Percentiles rank a stretch among this genome's conserved stretches.
These are phyloP conservation scores for Coniferiporia sulphurascens DNA, from an alignment of 1,284 basidiomycete genomes.

Conservation along the genomic window DNA sequence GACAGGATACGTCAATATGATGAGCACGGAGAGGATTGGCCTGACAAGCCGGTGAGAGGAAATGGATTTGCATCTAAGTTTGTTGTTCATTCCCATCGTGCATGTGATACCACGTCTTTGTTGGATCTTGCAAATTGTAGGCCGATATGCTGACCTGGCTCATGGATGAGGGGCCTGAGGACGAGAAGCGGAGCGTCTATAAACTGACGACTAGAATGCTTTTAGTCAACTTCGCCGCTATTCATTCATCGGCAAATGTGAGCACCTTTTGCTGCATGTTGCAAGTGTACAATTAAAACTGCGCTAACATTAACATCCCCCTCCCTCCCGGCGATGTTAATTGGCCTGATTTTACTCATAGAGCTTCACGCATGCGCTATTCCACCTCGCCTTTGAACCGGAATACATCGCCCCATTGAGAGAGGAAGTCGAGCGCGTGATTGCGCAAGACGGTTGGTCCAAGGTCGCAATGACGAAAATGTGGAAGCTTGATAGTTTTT, in stretches of 20 bases:
- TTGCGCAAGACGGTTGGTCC: slow-evolving; percentile 40
- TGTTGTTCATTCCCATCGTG: no score
- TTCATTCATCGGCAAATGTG: slow-evolving; percentile 30
- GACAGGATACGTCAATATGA: slow-evolving; percentile 31
- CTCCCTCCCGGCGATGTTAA: no score
- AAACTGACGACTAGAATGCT: slow-evolving; percentile 24
- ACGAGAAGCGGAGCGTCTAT: slow-evolving; percentile 8
- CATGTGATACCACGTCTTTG: not conserved
- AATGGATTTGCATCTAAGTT: no score
- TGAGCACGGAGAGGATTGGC: slow-evolving; percentile 32
- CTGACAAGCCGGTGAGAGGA: slow-evolving; percentile 35
- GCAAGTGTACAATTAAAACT: no score
- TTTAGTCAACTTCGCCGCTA: slow-evolving; percentile 29
- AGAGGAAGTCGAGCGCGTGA: slow-evolving; percentile 37
- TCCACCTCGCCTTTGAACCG: slow-evolving; percentile 34
- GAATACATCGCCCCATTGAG: slow-evolving; percentile 36
- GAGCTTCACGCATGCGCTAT: slow-evolving; percentile 34
- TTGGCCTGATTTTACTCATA: not conserved
- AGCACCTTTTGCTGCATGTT: no score
- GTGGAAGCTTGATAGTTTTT: slow-evolving; percentile 43
- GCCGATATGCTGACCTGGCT: slow-evolving; percentile 16
- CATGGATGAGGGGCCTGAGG: slow-evolving; percentile 15
- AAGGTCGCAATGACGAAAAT: slow-evolving; percentile 38
- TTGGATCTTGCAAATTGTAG: no score
- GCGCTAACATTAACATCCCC: no score